Evolutionary conservation across 2,329 filamentous ascomycete species (phyloP).

Genomic region (Colletotrichum sp.): DNA sequence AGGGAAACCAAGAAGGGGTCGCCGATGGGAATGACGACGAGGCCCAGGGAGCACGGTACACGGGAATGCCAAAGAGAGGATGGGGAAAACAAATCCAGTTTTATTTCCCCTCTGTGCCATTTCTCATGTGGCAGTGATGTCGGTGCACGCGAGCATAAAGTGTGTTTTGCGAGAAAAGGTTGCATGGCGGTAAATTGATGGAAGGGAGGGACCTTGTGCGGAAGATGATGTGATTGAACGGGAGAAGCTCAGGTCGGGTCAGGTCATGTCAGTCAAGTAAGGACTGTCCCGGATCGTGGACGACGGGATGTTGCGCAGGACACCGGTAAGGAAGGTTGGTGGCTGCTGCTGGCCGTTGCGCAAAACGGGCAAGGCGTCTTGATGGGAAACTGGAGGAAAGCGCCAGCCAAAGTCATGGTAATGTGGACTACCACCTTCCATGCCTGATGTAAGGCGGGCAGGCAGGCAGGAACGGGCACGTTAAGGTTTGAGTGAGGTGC

Average conservation of each 20-base stretch:
- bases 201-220: slow-evolving; percentile 7
- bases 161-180: not conserved
- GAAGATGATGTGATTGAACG: slow-evolving; percentile 3
- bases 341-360: not conserved
- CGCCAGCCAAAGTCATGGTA: not conserved
- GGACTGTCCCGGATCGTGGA: not conserved
- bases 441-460: not conserved
- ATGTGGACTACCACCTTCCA: slow-evolving; percentile 2
- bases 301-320: not conserved
- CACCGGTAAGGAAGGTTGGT: not conserved
- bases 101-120: not conserved
- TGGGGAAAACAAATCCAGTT: slow-evolving; percentile 9
- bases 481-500: slow-evolving; percentile 15
- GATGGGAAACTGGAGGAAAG: not conserved
- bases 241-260: not conserved
- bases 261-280: not conserved
- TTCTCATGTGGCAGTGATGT: not conserved
- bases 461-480: not conserved
- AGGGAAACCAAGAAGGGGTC: not conserved
- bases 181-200: not conserved
- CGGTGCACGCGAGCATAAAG: not conserved
- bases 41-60: slow-evolving; percentile 4
- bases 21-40: slow-evolving; percentile 1
- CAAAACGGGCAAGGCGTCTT: not conserved
- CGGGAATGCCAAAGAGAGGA: slow-evolving; percentile 16